Percentiles rank a stretch among this genome's conserved stretches.
Evolutionary conservation across 805 yeast genomes (phyloP).

Genomic region (Yarrowia sp.): DNA sequence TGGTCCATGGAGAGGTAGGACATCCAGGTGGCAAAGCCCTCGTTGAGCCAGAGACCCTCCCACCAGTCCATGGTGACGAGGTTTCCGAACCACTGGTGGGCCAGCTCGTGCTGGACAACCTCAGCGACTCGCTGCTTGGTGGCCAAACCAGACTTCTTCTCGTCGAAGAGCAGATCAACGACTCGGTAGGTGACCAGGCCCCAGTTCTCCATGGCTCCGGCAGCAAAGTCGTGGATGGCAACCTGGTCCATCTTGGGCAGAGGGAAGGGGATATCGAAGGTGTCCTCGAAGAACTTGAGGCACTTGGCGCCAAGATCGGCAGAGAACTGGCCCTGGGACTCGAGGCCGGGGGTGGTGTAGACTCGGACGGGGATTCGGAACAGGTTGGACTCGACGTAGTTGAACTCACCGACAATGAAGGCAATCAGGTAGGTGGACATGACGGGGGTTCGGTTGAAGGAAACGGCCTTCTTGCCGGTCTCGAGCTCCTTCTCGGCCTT

Average conservation of each 20-base stretch:
- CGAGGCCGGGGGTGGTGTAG: constrained; percentile 66
- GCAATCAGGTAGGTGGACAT: constrained; percentile 77
- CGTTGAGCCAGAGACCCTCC: constrained; percentile 88
- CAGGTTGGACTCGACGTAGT: constrained; percentile 54
- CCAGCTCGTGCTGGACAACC: constrained; percentile 81
- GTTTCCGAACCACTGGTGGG: constrained; percentile 92
- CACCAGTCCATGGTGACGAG: constrained; percentile 91
- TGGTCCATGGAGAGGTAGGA: constrained; percentile 67
- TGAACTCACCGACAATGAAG: constrained; percentile 66
- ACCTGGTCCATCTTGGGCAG: constrained; percentile 77
- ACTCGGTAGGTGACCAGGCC: constrained; percentile 71
- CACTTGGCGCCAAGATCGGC: constrained; percentile 64
- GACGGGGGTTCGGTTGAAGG: constrained; percentile 62
- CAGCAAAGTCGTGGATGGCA: constrained; percentile 75
- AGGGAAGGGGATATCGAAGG: constrained; percentile 71
- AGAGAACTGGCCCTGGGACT: constrained; percentile 59
- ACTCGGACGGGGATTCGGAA: constrained; percentile 66
- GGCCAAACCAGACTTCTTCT: constrained; percentile 57
- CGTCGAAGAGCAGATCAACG: constrained; percentile 63
- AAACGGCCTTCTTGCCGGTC: constrained; percentile 47
- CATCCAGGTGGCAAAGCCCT: constrained; percentile 88
- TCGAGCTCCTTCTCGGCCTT: constrained; percentile 42
- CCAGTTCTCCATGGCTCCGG: constrained; percentile 93
- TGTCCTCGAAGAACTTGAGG: constrained; percentile 60
- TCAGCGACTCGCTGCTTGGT: constrained; percentile 73